A percentile compares a stretch with the other conserved stretches of the same genome.
phyloP scores from a whole-genome alignment of 306 rosid genomes.

The Gastrolobium villosum region DNA sequence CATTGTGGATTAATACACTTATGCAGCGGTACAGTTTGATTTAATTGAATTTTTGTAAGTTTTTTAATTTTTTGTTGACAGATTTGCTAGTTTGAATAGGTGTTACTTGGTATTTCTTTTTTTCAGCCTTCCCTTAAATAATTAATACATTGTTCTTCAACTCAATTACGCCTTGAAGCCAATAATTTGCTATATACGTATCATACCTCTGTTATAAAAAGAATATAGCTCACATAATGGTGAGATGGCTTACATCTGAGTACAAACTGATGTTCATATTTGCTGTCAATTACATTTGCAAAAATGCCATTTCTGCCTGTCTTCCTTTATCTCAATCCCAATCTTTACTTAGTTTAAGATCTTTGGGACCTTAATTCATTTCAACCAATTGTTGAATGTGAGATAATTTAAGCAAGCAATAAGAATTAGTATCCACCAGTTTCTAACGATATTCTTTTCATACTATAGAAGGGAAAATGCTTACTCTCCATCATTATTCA shows the following conservation, averaged over 20 bases:
- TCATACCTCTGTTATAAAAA: constrained; percentile 16
- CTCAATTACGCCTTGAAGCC: constrained; percentile 9
- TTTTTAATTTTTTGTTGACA: constrained; percentile 4
- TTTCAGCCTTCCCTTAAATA: constrained; percentile 26
- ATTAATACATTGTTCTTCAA: constrained; percentile 9
- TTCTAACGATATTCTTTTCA: constrained; percentile 6
- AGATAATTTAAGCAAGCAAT: constrained; percentile 13
- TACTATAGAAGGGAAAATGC: constrained; percentile 22
- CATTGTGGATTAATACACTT: constrained; percentile 13
- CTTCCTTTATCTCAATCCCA: constrained; percentile 14
- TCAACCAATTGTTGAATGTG: constrained; percentile 9
- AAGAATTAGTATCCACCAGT: background rate
- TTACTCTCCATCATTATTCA: background rate
- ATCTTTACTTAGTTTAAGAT: background rate
- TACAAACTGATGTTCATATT: constrained; percentile 26
- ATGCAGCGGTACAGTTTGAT: constrained; percentile 5
- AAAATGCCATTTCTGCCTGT: constrained; percentile 5
- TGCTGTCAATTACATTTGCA: constrained; percentile 24
- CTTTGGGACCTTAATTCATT: background rate
- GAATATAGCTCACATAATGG: background rate
- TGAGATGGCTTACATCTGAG: background rate
- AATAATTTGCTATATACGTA: background rate
- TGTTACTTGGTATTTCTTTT: constrained; percentile 4
- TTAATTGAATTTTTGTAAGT: background rate
- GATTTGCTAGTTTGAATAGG: constrained; percentile 28